These are phyloP conservation scores for Dryas integrifolia DNA, from an alignment of 331 rosid species.

Conservation along the genomic window DNA sequence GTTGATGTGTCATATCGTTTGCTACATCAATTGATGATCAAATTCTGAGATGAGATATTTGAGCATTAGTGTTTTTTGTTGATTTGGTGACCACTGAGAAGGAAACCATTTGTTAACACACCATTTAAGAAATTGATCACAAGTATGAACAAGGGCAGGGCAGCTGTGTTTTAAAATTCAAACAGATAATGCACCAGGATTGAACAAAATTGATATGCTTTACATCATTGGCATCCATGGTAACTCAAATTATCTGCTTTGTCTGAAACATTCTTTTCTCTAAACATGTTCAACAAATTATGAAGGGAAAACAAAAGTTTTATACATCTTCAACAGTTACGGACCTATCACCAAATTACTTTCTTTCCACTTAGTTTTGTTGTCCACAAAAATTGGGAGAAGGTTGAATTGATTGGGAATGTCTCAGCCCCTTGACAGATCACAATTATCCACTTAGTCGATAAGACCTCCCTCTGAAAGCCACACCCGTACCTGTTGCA, in stretches of 20 bases:
- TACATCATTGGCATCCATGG: neutral
- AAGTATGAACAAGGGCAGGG: neutral
- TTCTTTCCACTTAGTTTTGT: constrained; percentile 24
- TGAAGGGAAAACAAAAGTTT: neutral
- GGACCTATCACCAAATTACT: neutral
- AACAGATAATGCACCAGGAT: neutral
- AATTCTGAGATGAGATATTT: neutral
- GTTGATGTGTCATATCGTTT: neutral
- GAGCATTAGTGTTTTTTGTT: neutral
- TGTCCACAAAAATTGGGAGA: constrained; percentile 11
- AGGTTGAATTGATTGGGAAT: constrained; percentile 3
- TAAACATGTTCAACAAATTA: neutral
- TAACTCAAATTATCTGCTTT: neutral
- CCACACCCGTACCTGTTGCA: constrained; percentile 39
- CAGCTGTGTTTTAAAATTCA: neutral
- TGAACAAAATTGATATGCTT: neutral
- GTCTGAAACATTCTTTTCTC: constrained; percentile 12
- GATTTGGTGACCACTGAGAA: neutral
- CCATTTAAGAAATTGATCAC: neutral
- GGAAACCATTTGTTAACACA: neutral
- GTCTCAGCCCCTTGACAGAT: constrained; percentile 10
- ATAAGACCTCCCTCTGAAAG: constrained; percentile 87
- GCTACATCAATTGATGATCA: neutral
- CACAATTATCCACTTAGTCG: constrained; percentile 46
- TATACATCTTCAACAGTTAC: constrained; percentile 9